phyloP scores from a whole-genome alignment of 305 asterid species.

The Fraxinus baroniana region DNA sequence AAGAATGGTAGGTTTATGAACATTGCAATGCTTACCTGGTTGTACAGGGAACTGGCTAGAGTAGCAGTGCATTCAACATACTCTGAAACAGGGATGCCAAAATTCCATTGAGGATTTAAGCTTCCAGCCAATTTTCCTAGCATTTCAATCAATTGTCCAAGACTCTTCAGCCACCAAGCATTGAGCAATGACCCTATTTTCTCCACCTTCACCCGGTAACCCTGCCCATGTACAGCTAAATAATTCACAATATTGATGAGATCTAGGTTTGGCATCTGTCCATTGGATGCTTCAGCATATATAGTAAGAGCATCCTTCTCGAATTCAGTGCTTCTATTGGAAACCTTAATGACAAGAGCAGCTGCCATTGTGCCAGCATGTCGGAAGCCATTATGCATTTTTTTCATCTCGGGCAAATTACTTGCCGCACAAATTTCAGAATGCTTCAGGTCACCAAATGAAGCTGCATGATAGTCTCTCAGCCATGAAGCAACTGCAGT shows the following conservation, averaged over 20 bases:
- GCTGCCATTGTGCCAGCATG: slow-evolving; percentile 99
- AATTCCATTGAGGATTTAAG: slow-evolving; percentile 79
- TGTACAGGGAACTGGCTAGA: slow-evolving; percentile 83
- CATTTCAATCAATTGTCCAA: slow-evolving; percentile 58
- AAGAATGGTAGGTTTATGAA: slow-evolving; percentile 7
- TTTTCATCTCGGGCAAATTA: slow-evolving; percentile 25
- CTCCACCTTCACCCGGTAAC: slow-evolving; percentile 74
- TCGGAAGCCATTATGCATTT: slow-evolving; percentile 52
- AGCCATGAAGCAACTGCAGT: slow-evolving; percentile 85
- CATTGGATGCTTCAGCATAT: slow-evolving; percentile 94
- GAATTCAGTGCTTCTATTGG: slow-evolving; percentile 48
- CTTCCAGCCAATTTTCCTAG: slow-evolving; percentile 63
- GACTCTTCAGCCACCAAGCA: slow-evolving; percentile 66
- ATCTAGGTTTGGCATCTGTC: slow-evolving; percentile 98
- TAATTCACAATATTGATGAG: slow-evolving; percentile 82
- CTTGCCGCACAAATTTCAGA: slow-evolving; percentile 41
- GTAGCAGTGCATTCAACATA: slow-evolving; percentile 89
- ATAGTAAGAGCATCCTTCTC: slow-evolving; percentile 73
- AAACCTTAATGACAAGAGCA: slow-evolving; percentile 85
- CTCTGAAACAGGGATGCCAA: slow-evolving; percentile 66
- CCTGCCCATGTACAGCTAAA: slow-evolving; percentile 87
- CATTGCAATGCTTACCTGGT: slow-evolving; percentile 55
- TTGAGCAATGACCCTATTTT: slow-evolving; percentile 67
- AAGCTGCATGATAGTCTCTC: slow-evolving; percentile 74
- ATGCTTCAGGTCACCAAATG: slow-evolving; percentile 48